phyloP scores from a whole-genome alignment of 2,329 filamentous ascomycete genomes.

The Diaporthe citrichinensis region DNA sequence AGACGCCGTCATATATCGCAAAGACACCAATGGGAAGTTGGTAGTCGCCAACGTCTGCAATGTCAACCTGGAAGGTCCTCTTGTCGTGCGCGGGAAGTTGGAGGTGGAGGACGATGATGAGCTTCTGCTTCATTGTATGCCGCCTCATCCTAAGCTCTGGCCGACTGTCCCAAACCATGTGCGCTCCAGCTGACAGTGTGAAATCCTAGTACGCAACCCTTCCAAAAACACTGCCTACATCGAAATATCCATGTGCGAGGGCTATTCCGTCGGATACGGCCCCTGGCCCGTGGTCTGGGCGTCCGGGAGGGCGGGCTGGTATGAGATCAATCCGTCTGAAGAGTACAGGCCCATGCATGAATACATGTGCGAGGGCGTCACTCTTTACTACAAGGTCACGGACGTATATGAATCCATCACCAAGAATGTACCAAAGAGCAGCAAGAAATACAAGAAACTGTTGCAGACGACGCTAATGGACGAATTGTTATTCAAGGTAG shows the following conservation, averaged over 20 bases:
- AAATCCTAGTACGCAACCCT: slow-evolving; percentile 52
- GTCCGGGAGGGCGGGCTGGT: slow-evolving; percentile 76
- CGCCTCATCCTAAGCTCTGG: too few relatives aligned
- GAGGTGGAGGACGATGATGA: slow-evolving; percentile 65
- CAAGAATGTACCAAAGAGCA: slow-evolving; percentile 46
- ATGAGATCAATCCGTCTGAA: slow-evolving; percentile 72
- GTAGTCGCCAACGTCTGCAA: slow-evolving; percentile 70
- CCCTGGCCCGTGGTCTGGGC: slow-evolving; percentile 76
- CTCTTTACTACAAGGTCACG: slow-evolving; percentile 73
- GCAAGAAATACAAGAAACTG: slow-evolving; percentile 53
- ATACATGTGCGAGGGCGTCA: slow-evolving; percentile 74
- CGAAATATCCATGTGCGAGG: slow-evolving; percentile 64
- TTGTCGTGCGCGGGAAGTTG: slow-evolving; percentile 72
- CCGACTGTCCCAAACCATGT: not conserved
- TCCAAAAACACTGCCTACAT: slow-evolving; percentile 57
- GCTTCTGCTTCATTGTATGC: slow-evolving; percentile 56
- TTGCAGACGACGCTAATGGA: slow-evolving; percentile 49
- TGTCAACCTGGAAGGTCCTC: slow-evolving; percentile 71
- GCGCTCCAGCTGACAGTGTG: slow-evolving; percentile 21
- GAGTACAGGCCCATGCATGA: slow-evolving; percentile 70
- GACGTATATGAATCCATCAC: slow-evolving; percentile 65
- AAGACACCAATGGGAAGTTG: slow-evolving; percentile 60
- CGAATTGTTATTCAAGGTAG: slow-evolving; percentile 54
- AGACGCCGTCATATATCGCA: slow-evolving; percentile 71
- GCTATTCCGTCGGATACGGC: slow-evolving; percentile 69